These are phyloP conservation scores for Aspergillus clavatus DNA, from an alignment of 2,329 filamentous ascomycete species.

Conservation along the genomic window DNA sequence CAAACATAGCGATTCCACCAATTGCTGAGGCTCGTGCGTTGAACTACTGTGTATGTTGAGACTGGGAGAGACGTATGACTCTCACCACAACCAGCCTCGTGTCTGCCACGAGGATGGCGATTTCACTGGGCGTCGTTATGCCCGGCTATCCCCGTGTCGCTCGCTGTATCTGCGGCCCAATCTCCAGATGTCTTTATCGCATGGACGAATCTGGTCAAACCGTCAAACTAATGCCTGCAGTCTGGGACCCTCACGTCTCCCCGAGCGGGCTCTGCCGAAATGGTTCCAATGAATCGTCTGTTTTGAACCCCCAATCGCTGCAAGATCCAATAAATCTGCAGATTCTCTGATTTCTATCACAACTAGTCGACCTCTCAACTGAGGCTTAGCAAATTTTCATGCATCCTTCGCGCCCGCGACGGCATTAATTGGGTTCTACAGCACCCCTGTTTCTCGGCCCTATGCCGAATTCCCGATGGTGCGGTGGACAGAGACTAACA, in stretches of 20 bases:
- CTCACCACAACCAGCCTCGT: too few relatives aligned
- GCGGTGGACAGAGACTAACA: neutral
- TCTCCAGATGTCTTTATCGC: too few relatives aligned
- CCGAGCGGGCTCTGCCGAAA: neutral
- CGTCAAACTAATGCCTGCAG: too few relatives aligned
- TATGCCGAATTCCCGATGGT: neutral
- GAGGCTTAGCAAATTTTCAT: neutral
- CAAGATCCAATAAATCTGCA: neutral
- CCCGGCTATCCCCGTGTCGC: too few relatives aligned
- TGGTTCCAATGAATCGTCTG: neutral
- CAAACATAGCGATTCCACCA: too few relatives aligned
- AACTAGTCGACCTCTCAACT: neutral
- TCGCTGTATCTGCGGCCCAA: too few relatives aligned
- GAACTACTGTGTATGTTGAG: too few relatives aligned
- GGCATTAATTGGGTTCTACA: neutral
- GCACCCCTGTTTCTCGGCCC: neutral
- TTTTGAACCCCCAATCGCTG: neutral
- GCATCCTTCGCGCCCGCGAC: neutral
- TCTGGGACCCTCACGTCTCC: neutral
- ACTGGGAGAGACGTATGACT: too few relatives aligned
- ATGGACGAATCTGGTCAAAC: too few relatives aligned
- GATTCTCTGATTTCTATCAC: neutral
- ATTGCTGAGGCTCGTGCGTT: too few relatives aligned
- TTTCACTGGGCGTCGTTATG: too few relatives aligned
- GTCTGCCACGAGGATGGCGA: too few relatives aligned